Percentiles rank a stretch among this genome's conserved stretches.
Evolutionary conservation across 306 rosid species (phyloP).

Genomic region (Boehmeria nivea): DNA sequence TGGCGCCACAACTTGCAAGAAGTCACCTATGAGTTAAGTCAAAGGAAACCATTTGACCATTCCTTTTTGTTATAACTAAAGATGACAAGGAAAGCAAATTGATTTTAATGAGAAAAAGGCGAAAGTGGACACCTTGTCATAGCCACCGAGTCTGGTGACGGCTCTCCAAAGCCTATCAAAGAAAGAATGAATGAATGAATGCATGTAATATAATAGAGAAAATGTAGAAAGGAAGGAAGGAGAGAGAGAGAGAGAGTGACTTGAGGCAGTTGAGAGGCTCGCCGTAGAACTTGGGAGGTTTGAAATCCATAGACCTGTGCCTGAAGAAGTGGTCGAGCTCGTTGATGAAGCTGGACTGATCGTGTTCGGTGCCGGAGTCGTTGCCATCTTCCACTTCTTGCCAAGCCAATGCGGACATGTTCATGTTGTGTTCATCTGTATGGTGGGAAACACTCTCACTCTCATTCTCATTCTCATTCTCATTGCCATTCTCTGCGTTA

Average conservation of each 20-base stretch:
- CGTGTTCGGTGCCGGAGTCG: conserved; percentile 90
- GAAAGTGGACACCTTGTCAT: conserved; percentile 68
- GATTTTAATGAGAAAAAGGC: not conserved
- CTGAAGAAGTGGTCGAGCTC: conserved; percentile 83
- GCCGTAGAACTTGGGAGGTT: conserved; percentile 96
- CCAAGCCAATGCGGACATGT: no score
- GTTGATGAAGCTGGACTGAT: conserved; percentile 79
- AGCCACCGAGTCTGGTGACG: conserved; percentile 93
- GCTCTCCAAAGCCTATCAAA: conserved; percentile 85
- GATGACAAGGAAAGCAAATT: conserved; percentile 3
- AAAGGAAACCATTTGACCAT: conserved; percentile 22
- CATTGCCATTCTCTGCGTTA: no score
- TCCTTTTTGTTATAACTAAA: conserved; percentile 15
- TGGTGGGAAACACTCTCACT: no score
- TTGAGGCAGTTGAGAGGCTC: conserved; percentile 93
- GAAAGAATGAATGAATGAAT: not conserved
- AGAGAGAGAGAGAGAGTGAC: conserved; percentile 39
- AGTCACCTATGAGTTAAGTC: conserved; percentile 67
- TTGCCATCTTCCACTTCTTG: conserved; percentile 35
- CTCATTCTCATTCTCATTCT: no score
- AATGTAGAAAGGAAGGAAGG: not conserved
- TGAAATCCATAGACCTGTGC: conserved; percentile 89
- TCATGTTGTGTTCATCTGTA: not conserved
- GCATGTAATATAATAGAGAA: not conserved
- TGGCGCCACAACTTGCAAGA: conserved; percentile 95